Percentiles rank a stretch among this genome's conserved stretches.
Evolutionary conservation across 2,329 filamentous ascomycete genomes (phyloP).

Genomic region (Aspergillus novofumigatus): DNA sequence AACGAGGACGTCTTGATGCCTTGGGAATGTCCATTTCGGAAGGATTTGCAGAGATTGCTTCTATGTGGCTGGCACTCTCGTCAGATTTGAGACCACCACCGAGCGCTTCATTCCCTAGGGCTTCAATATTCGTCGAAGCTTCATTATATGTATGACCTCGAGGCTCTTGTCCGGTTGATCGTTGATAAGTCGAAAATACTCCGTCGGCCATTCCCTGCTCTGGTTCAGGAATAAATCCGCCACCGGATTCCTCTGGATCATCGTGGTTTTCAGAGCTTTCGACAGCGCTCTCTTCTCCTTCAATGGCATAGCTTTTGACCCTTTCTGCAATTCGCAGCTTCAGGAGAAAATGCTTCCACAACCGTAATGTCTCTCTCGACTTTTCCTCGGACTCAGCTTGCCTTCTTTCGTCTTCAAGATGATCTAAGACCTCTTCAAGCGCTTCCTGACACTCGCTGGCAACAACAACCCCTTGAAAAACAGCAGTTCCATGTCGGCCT

Average conservation of each 20-base stretch:
- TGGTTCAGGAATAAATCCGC: conserved; percentile 38
- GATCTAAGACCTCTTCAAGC: conserved; percentile 63
- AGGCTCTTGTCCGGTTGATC: too few relatives aligned
- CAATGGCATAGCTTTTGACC: conserved; percentile 56
- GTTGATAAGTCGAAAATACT: not conserved
- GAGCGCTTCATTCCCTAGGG: not conserved
- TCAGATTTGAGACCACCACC: conserved; percentile 22
- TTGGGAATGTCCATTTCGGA: not conserved
- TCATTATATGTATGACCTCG: not conserved
- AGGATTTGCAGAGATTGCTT: not conserved
- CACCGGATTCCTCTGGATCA: conserved; percentile 24
- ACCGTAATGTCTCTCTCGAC: conserved; percentile 46
- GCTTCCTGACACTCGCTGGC: conserved; percentile 68
- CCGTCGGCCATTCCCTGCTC: conserved; percentile 12
- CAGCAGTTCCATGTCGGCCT: conserved; percentile 78
- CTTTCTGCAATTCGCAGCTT: conserved; percentile 68
- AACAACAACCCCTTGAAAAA: conserved; percentile 73
- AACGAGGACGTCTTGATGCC: conserved; percentile 15
- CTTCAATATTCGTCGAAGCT: not conserved
- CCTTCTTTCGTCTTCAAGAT: conserved; percentile 62
- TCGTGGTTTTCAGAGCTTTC: conserved; percentile 23
- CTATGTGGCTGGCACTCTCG: not conserved
- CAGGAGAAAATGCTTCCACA: conserved; percentile 59
- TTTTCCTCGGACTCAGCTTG: conserved; percentile 58
- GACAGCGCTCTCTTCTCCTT: conserved; percentile 35